These are phyloP conservation scores for Alternaria infectoria DNA, from an alignment of 2,329 filamentous ascomycete genomes.

Conservation along the genomic window DNA sequence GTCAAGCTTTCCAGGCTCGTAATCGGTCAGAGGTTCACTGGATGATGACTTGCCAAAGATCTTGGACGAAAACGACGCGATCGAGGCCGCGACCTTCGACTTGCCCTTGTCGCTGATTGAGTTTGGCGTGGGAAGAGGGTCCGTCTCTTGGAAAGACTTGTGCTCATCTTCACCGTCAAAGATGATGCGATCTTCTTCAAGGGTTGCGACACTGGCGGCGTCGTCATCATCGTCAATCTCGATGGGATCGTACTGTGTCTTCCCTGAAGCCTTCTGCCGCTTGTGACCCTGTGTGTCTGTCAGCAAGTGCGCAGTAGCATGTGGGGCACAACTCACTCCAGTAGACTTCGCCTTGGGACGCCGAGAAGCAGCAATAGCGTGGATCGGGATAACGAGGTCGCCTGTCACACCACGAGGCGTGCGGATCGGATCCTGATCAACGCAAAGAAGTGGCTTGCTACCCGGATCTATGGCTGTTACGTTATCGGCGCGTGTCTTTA, in stretches of 20 bases:
- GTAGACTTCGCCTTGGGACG: slow-evolving; percentile 35
- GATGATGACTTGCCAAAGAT: slow-evolving; percentile 27
- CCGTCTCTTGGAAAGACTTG: slow-evolving; percentile 9
- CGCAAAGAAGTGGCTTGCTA: slow-evolving; percentile 30
- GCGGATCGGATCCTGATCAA: slow-evolving; percentile 52
- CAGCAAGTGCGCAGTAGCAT: slow-evolving; percentile 1
- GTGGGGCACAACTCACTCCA: slow-evolving; percentile 8
- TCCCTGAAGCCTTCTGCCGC: slow-evolving; percentile 37
- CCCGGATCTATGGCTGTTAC: slow-evolving; percentile 4
- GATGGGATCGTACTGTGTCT: slow-evolving; percentile 45
- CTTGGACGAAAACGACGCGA: slow-evolving; percentile 26
- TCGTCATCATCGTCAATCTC: slow-evolving; percentile 50
- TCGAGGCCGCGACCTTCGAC: slow-evolving; percentile 26
- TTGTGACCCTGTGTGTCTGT: slow-evolving; percentile 26
- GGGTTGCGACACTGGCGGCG: slow-evolving; percentile 56
- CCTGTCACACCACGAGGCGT: slow-evolving; percentile 51
- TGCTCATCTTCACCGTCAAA: slow-evolving; percentile 38
- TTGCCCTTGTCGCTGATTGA: slow-evolving; percentile 37
- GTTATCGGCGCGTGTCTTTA: slow-evolving; percentile 43
- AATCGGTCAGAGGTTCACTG: slow-evolving; percentile 59
- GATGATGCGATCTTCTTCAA: slow-evolving; percentile 56
- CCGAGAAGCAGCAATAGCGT: slow-evolving; percentile 56
- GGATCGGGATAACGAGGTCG: slow-evolving; percentile 59
- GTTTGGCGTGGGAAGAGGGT: slow-evolving; percentile 33
- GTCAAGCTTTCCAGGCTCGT: slow-evolving; percentile 71